Conservation (phyloP, 768 basidiomycete genomes). For the Daedaleopsis nitida region DNA sequence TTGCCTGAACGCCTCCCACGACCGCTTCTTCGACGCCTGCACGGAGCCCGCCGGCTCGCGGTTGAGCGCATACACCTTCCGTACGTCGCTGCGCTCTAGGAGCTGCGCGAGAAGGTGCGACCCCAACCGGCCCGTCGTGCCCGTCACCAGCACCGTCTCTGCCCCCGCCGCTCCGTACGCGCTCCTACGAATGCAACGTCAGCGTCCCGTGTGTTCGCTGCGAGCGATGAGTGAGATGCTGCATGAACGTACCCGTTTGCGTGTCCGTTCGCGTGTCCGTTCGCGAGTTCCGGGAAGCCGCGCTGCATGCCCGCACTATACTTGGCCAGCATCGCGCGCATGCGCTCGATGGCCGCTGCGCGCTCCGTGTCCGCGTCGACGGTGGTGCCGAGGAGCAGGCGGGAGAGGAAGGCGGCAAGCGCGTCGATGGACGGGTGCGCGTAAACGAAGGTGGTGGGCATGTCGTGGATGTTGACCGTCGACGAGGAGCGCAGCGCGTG, state of each 20-base stretch:
- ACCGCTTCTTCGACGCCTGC: conserved; percentile 9
- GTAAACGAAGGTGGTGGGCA: conserved; percentile 27
- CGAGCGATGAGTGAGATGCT: conserved; percentile 1
- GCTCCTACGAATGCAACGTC: not conserved
- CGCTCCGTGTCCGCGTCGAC: conserved; percentile 7
- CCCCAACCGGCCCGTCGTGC: conserved; percentile 36
- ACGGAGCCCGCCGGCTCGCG: conserved; percentile 15
- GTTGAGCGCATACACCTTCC: conserved; percentile 28
- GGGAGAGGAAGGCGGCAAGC: conserved; percentile 14
- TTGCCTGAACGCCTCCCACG: conserved; percentile 20
- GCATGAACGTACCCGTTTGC: conserved; percentile 5
- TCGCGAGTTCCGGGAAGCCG: conserved; percentile 3
- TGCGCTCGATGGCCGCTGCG: conserved; percentile 13
- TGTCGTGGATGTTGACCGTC: conserved; percentile 10
- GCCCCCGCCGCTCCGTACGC: conserved; percentile 2
- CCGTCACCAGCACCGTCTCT: conserved; percentile 33
- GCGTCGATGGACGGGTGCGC: conserved; percentile 23
- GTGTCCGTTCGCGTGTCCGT: conserved; percentile 6
- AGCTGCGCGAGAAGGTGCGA: conserved; percentile 31
- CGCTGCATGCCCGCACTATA: conserved; percentile 17
- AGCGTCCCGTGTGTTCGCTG: not conserved
- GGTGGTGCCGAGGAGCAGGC: conserved; percentile 8
- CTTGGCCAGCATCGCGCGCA: conserved; percentile 21
- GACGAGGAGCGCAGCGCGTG: conserved; percentile 23
- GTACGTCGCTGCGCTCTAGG: conserved; percentile 18